Evolutionary conservation across 108 stramenopile species (phyloP).

Genomic region (Nannochloropsis oceanica): DNA sequence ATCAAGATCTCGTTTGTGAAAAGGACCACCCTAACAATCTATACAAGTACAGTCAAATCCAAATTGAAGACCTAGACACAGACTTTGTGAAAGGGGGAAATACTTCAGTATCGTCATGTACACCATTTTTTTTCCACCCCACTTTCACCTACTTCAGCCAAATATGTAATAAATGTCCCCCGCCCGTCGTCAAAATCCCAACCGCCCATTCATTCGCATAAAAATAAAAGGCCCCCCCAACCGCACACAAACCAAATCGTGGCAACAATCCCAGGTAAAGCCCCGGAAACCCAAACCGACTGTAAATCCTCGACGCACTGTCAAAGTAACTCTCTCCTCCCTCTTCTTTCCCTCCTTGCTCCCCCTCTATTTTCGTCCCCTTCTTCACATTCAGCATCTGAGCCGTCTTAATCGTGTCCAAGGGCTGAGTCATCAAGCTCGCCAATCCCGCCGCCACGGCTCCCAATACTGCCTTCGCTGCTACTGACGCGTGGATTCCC

Average conservation of each 20-base stretch:
- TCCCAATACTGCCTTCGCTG: background rate
- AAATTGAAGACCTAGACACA: too few species aligned
- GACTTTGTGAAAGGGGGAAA: too few species aligned
- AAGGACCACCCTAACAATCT: too few species aligned
- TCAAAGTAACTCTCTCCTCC: background rate
- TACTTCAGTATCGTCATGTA: too few species aligned
- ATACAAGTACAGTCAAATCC: too few species aligned
- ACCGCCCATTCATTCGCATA: background rate
- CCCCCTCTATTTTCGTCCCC: too few species aligned
- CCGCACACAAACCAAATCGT: background rate
- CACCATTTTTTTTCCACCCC: too few species aligned
- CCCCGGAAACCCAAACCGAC: background rate
- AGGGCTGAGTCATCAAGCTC: background rate
- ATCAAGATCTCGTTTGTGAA: too few species aligned
- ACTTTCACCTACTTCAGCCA: background rate
- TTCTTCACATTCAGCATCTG: background rate
- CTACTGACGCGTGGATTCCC: background rate
- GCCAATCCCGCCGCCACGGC: background rate
- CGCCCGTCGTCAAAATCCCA: background rate
- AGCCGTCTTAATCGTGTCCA: constrained; percentile 26
- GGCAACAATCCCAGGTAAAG: background rate
- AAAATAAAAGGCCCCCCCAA: constrained; percentile 2
- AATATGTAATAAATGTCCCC: background rate
- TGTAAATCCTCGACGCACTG: background rate
- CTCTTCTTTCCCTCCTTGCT: background rate